These are phyloP conservation scores for Lupinus albus DNA, from an alignment of 306 rosid genomes.

Conservation along the genomic window DNA sequence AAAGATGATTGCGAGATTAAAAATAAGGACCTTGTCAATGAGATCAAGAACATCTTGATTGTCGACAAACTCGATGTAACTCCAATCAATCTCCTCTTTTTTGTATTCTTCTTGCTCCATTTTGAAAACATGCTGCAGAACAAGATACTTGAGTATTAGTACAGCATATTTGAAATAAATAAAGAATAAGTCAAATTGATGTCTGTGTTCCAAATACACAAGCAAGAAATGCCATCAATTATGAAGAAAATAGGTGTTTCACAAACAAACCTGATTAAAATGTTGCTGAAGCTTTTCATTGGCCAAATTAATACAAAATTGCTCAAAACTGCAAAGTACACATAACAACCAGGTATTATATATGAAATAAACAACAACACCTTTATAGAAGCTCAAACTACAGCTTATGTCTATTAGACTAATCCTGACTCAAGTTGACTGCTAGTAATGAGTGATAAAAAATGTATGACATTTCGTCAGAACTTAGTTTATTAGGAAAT, in stretches of 20 bases:
- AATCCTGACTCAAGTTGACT: neutral
- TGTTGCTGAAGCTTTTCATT: slow-evolving; percentile 94
- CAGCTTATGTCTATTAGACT: neutral
- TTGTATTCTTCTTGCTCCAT: slow-evolving; percentile 96
- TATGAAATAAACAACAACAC: slow-evolving; percentile 18
- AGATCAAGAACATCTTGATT: slow-evolving; percentile 85
- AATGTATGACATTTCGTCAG: slow-evolving; percentile 6
- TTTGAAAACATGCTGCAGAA: slow-evolving; percentile 84
- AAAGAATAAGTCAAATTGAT: neutral
- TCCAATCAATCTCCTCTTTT: slow-evolving; percentile 91
- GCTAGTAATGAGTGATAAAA: neutral
- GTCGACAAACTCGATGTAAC: slow-evolving; percentile 89
- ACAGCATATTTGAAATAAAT: neutral
- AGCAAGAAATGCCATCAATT: slow-evolving; percentile 19
- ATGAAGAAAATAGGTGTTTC: slow-evolving; percentile 29
- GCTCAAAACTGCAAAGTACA: slow-evolving; percentile 72
- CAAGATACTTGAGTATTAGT: slow-evolving; percentile 31
- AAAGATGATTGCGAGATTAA: slow-evolving; percentile 10
- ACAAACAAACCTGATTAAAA: slow-evolving; percentile 75
- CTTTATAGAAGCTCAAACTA: slow-evolving; percentile 1
- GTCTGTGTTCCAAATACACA: neutral
- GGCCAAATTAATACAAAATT: slow-evolving; percentile 85
- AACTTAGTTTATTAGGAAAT: slow-evolving; percentile 7
- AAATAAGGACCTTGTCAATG: slow-evolving; percentile 73
- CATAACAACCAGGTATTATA: slow-evolving; percentile 23